These are phyloP conservation scores for Aspergillus unguis DNA, from an alignment of 2,329 filamentous ascomycete species.

Conservation along the genomic window DNA sequence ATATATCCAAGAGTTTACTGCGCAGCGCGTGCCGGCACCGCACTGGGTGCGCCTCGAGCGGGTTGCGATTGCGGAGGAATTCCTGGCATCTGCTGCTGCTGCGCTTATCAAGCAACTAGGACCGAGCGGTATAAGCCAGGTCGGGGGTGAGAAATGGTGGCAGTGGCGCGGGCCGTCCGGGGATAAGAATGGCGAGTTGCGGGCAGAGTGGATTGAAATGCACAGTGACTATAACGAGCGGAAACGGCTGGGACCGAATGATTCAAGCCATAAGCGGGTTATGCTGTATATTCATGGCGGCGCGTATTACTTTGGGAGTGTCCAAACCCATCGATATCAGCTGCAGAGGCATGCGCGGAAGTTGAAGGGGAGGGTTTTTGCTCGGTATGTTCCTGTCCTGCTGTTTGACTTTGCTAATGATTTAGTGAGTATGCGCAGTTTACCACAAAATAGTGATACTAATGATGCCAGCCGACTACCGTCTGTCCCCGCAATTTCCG, in stretches of 20 bases:
- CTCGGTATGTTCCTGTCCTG: conserved; percentile 47
- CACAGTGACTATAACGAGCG: conserved; percentile 72
- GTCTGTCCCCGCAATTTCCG: conserved; percentile 87
- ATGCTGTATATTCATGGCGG: conserved; percentile 95
- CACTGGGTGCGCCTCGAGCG: conserved; percentile 80
- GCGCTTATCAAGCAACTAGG: conserved; percentile 73
- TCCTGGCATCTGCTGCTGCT: conserved; percentile 63
- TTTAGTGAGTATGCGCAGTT: not conserved
- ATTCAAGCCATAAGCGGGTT: conserved; percentile 62
- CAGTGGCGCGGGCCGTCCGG: conserved; percentile 70
- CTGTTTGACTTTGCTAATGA: not conserved
- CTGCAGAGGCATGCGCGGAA: conserved; percentile 94
- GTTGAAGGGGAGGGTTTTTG: conserved; percentile 83
- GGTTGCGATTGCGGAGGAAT: conserved; percentile 61
- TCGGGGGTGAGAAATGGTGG: conserved; percentile 87
- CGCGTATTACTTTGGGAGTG: conserved; percentile 91
- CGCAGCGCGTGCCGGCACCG: conserved; percentile 86
- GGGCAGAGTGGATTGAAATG: conserved; percentile 97
- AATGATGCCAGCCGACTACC: conserved; percentile 59
- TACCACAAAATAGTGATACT: not conserved
- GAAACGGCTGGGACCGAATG: conserved; percentile 49
- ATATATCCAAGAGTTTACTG: conserved; percentile 85
- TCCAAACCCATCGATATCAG: conserved; percentile 97
- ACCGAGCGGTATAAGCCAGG: conserved; percentile 65
- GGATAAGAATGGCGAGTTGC: conserved; percentile 49